Conservation (phyloP, 768 basidiomycete genomes). For the Boletus sensibilis region DNA sequence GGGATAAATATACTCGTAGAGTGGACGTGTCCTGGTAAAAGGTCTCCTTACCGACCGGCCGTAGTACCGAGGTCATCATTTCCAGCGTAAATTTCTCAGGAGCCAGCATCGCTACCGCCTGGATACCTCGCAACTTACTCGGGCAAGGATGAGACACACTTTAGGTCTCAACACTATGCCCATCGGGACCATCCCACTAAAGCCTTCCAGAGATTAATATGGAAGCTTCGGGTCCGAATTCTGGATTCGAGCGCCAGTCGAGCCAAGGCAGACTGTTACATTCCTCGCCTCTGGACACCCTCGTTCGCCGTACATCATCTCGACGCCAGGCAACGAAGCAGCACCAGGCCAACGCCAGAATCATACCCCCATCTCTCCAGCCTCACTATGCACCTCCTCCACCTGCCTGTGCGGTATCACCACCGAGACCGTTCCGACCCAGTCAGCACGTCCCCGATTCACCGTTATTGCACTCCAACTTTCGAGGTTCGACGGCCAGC, state of each 20-base stretch:
- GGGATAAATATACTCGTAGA: conserved; percentile 1
- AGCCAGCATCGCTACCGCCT: conserved; percentile 5
- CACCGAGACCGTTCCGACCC: conserved; percentile 8
- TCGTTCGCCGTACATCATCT: conserved; percentile 54
- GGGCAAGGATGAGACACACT: neutral
- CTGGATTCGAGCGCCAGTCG: conserved; percentile 18
- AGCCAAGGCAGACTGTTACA: conserved; percentile 33
- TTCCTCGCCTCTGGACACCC: conserved; percentile 58
- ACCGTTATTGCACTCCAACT: conserved; percentile 50
- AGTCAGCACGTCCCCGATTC: conserved; percentile 35
- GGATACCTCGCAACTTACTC: conserved; percentile 4
- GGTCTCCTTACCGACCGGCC: neutral
- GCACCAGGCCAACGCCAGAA: conserved; percentile 1
- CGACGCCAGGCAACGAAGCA: conserved; percentile 30
- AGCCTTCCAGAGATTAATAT: conserved; percentile 17
- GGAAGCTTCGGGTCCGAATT: conserved; percentile 10
- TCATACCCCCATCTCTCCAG: conserved; percentile 8
- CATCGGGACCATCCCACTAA: neutral
- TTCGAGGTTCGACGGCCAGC: conserved; percentile 43
- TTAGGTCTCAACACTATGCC: conserved; percentile 10
- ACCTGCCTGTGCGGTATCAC: neutral
- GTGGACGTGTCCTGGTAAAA: neutral
- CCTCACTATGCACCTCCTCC: conserved; percentile 7
- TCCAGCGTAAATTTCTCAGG: conserved; percentile 9
- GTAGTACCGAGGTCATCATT: neutral